Percentiles rank a stretch among this genome's conserved stretches.
Conservation (phyloP, 2,329 filamentous ascomycete genomes). For the Sarocladium strictum region DNA sequence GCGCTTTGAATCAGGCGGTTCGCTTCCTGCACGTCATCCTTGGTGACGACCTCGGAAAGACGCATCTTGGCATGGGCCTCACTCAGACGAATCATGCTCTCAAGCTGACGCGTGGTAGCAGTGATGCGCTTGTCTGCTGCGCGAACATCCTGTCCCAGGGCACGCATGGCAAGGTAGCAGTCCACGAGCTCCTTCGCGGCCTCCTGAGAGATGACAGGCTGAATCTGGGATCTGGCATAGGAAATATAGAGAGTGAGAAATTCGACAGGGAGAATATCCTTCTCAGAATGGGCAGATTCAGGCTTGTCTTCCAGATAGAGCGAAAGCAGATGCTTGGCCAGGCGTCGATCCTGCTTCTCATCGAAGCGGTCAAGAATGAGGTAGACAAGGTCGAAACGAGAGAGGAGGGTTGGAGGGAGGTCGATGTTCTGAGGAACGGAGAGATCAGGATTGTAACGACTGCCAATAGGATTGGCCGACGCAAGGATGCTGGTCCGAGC, state of each 20-base stretch:
- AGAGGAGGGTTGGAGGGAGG: slow-evolving; percentile 87
- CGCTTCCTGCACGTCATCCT: slow-evolving; percentile 80
- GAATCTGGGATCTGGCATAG: slow-evolving; percentile 81
- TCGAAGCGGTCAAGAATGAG: slow-evolving; percentile 92
- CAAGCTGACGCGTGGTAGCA: slow-evolving; percentile 90
- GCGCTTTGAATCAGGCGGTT: slow-evolving; percentile 89
- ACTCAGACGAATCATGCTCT: slow-evolving; percentile 95
- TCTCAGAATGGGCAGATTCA: slow-evolving; percentile 66
- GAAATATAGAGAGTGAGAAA: slow-evolving; percentile 97
- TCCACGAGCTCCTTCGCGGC: slow-evolving; percentile 80
- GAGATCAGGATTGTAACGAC: slow-evolving; percentile 92
- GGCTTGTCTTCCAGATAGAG: slow-evolving; percentile 97
- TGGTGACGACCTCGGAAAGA: slow-evolving; percentile 67
- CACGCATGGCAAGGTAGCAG: slow-evolving; percentile 91
- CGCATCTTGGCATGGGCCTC: slow-evolving; percentile 99
- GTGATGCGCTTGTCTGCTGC: slow-evolving; percentile 93
- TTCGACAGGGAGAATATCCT: slow-evolving; percentile 85
- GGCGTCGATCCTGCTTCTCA: slow-evolving; percentile 78
- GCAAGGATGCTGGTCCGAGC: slow-evolving; percentile 92
- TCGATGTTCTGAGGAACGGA: slow-evolving; percentile 98
- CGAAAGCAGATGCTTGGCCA: slow-evolving; percentile 87
- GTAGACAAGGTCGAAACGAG: slow-evolving; percentile 95
- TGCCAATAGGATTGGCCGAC: slow-evolving; percentile 95
- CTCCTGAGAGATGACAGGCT: slow-evolving; percentile 72
- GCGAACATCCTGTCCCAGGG: slow-evolving; percentile 81